phyloP scores from a whole-genome alignment of 2,329 filamentous ascomycete species.

The Lasiodiplodia hormozganensis region DNA sequence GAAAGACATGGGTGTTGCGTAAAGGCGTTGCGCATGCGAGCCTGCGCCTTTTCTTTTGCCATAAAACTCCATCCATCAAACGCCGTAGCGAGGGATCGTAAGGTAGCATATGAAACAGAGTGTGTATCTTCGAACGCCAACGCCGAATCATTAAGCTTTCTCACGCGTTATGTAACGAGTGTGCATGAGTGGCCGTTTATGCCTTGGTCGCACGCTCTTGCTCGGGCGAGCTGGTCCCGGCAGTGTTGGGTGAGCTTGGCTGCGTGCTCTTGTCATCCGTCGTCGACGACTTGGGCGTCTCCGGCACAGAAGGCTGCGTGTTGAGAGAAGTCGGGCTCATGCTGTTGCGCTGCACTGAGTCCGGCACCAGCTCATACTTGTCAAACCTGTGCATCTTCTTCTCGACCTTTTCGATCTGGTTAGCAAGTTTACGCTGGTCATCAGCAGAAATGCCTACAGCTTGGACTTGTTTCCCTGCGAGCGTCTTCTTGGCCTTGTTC shows the following conservation, averaged over 20 bases:
- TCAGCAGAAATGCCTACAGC: constrained; percentile 40
- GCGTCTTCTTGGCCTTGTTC: constrained; percentile 51
- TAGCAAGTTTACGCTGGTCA: constrained; percentile 28
- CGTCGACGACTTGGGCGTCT: constrained; percentile 23
- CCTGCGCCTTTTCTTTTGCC: constrained; percentile 23
- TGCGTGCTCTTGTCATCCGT: constrained; percentile 28
- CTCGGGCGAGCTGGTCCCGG: constrained; percentile 10
- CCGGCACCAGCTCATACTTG: constrained; percentile 38
- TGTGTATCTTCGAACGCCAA: constrained; percentile 27
- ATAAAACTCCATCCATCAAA: constrained; percentile 28
- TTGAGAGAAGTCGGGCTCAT: constrained; percentile 24
- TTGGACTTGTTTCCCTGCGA: constrained; percentile 53
- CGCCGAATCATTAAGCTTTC: constrained; percentile 14
- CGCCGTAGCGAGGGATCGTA: constrained; percentile 28
- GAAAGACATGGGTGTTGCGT: constrained; percentile 26
- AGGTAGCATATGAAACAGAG: constrained; percentile 27
- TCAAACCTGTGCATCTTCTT: constrained; percentile 57
- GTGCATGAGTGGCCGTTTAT: not conserved
- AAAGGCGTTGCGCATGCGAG: constrained; percentile 16
- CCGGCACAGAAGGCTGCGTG: constrained; percentile 25
- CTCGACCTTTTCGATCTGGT: constrained; percentile 45
- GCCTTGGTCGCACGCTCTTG: constrained; percentile 5
- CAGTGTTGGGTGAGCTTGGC: constrained; percentile 20
- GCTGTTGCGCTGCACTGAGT: constrained; percentile 37
- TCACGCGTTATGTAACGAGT: constrained; percentile 22